A percentile compares a stretch with the other conserved stretches of the same genome.
phyloP scores from a whole-genome alignment of 176 grass and related monocot genomes.

The Carex pumila region DNA sequence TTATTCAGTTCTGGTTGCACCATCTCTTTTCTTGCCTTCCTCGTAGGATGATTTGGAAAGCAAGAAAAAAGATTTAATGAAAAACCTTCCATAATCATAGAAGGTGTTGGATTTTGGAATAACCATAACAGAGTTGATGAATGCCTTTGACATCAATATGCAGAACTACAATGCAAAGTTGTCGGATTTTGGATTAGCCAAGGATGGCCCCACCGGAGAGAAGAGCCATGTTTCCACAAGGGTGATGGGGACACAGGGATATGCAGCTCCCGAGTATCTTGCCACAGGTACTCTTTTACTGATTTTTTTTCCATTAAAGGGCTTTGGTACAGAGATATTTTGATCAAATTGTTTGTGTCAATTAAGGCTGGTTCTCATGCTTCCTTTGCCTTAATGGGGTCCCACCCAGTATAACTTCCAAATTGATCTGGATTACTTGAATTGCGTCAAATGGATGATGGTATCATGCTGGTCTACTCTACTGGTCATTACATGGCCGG shows the following conservation, averaged over 20 bases:
- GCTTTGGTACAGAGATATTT: not conserved
- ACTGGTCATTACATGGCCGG: not conserved
- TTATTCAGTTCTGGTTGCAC: not conserved
- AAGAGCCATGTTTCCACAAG: constrained; percentile 89
- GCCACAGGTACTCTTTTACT: constrained; percentile 60
- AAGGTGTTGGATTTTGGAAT: too few relatives aligned
- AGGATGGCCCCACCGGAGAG: constrained; percentile 82
- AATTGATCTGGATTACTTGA: not conserved
- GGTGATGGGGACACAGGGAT: constrained; percentile 86
- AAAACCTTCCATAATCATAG: not conserved
- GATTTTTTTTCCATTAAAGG: not conserved
- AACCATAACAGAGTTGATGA: constrained; percentile 12
- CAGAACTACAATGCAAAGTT: constrained; percentile 91
- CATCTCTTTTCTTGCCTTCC: not conserved
- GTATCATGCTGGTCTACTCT: not conserved
- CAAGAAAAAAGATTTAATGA: not conserved
- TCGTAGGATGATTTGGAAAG: not conserved
- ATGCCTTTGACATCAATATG: constrained; percentile 11
- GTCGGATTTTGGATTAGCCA: constrained; percentile 93
- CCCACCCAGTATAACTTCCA: not conserved
- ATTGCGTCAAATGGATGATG: not conserved
- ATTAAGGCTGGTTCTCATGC: not conserved
- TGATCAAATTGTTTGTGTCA: not conserved
- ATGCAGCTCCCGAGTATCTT: constrained; percentile 90
- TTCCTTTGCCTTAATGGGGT: not conserved